phyloP scores from a whole-genome alignment of 495 filamentous ascomycete genomes.

The Cladorrhinum samala region DNA sequence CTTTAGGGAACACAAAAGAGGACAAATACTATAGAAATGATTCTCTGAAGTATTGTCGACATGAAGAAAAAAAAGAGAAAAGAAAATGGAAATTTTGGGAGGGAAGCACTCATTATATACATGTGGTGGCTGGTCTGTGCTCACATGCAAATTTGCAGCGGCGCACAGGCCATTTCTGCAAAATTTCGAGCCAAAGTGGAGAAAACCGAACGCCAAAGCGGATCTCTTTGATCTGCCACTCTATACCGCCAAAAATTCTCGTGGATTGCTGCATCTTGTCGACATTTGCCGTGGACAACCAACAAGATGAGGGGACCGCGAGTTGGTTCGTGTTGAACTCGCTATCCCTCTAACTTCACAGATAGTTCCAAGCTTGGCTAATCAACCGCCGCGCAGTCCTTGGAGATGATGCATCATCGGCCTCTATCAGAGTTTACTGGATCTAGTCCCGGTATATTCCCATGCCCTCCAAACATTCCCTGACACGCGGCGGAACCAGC shows the following conservation, averaged over 20 bases:
- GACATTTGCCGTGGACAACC: background rate
- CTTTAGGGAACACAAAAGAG: conserved; percentile 71
- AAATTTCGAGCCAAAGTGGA: background rate
- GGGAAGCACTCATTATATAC: conserved; percentile 27
- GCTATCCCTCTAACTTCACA: too few relatives aligned
- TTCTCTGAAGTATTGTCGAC: conserved; percentile 74
- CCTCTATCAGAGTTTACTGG: background rate
- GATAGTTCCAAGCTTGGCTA: too few relatives aligned
- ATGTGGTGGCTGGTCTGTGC: conserved; percentile 30
- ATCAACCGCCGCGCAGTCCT: too few relatives aligned
- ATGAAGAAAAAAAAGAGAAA: conserved; percentile 37
- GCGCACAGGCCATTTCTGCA: conserved; percentile 1
- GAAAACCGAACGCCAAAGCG: background rate
- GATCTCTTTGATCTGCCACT: conserved; percentile 26
- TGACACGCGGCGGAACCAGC: conserved; percentile 60
- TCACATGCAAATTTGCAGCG: conserved; percentile 33
- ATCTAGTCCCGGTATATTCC: conserved; percentile 41
- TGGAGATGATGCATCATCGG: background rate
- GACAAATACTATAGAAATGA: conserved; percentile 89
- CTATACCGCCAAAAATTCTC: conserved; percentile 30
- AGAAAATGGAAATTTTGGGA: conserved; percentile 18
- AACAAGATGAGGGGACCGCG: background rate
- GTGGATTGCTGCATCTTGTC: background rate
- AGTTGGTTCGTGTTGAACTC: background rate
- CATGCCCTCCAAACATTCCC: conserved; percentile 50